phyloP scores from a whole-genome alignment of 2,329 filamentous ascomycete genomes.

The Talaromyces islandicus region DNA sequence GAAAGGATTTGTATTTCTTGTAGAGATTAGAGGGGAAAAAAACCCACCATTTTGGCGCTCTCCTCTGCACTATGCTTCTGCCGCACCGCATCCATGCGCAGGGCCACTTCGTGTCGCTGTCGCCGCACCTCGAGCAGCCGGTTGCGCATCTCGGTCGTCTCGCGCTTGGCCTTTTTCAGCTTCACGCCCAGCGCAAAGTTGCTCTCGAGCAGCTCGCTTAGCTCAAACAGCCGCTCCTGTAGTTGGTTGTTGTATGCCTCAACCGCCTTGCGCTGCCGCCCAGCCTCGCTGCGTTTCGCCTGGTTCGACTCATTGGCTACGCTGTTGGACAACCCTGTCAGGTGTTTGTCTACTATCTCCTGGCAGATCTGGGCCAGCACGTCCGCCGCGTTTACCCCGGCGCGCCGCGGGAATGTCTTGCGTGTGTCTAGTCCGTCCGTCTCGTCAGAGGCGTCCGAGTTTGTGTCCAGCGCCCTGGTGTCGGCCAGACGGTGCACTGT shows the following conservation, averaged over 20 bases:
- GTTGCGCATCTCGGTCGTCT: constrained; percentile 40
- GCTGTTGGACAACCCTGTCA: constrained; percentile 36
- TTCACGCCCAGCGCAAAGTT: constrained; percentile 42
- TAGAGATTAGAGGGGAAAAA: too few relatives aligned
- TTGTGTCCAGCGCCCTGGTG: constrained; percentile 22
- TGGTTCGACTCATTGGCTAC: constrained; percentile 35
- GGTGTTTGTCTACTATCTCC: constrained; percentile 43
- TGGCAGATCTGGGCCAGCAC: constrained; percentile 47
- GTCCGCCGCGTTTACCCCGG: constrained; percentile 47
- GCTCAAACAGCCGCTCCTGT: constrained; percentile 44
- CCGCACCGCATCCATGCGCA: constrained; percentile 46
- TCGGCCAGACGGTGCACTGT: constrained; percentile 37
- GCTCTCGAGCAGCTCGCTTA: constrained; percentile 48
- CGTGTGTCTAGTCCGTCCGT: constrained; percentile 21
- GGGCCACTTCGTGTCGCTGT: constrained; percentile 43
- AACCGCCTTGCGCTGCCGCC: constrained; percentile 42
- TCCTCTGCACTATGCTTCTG: constrained; percentile 35
- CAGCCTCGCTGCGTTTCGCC: constrained; percentile 34
- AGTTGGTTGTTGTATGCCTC: constrained; percentile 44
- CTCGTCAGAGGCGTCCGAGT: constrained; percentile 12
- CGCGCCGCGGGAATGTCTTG: constrained; percentile 35
- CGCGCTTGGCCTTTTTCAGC: constrained; percentile 39
- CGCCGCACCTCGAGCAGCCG: constrained; percentile 44
- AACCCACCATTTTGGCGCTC: constrained; percentile 25
- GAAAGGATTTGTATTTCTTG: too few relatives aligned